These are phyloP conservation scores for Scutellaria barbata DNA, from an alignment of 257 asterid species.

Conservation along the genomic window DNA sequence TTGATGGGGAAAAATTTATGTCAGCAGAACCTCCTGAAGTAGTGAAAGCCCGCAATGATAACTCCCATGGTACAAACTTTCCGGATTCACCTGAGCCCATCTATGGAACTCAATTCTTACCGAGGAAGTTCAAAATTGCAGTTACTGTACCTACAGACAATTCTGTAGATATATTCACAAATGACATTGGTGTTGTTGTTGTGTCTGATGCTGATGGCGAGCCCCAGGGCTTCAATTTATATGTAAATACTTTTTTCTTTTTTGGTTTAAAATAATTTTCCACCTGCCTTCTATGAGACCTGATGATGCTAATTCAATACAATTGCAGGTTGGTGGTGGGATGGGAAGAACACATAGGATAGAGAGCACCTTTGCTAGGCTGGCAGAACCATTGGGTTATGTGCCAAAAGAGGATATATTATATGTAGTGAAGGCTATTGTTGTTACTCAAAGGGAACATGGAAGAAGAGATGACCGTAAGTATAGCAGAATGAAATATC, in stretches of 20 bases:
- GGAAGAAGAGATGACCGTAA: conserved; percentile 99
- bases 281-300: conserved; percentile 19
- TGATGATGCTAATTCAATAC: conserved; percentile 15
- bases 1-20: conserved; percentile 88
- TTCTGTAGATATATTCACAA: conserved; percentile 92
- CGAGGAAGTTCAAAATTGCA: conserved; percentile 94
- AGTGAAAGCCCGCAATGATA: conserved; percentile 84
- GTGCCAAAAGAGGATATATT: conserved; percentile 93
- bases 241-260: conserved; percentile 56
- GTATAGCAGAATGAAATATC: conserved; percentile 96
- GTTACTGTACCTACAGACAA: conserved; percentile 94
- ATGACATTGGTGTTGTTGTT: conserved; percentile 88
- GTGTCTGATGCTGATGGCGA: conserved; percentile 83
- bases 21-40: conserved; percentile 95
- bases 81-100: conserved; percentile 93
- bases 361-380: conserved; percentile 83
- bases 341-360: conserved; percentile 97
- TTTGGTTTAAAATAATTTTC: conserved; percentile 6
- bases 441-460: conserved; percentile 87
- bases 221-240: conserved; percentile 91
- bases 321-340: conserved; percentile 97
- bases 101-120: conserved; percentile 97
- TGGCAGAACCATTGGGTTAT: conserved; percentile 93
- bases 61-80: conserved; percentile 90
- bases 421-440: conserved; percentile 92